These are phyloP conservation scores for Boletus reticuloceps DNA, from an alignment of 768 basidiomycete species.

Conservation along the genomic window DNA sequence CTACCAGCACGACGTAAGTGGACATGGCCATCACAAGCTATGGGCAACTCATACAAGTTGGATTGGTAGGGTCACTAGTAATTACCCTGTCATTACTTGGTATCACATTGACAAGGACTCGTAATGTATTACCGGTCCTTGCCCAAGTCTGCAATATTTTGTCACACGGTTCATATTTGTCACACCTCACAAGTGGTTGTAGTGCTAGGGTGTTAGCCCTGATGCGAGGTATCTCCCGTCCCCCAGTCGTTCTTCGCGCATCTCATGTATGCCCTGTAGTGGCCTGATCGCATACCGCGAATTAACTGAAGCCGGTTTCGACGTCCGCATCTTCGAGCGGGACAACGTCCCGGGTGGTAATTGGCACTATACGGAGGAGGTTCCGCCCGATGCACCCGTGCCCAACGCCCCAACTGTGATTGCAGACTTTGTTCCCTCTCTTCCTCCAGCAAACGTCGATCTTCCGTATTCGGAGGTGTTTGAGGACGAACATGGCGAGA, in stretches of 20 bases:
- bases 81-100: too few relatives aligned
- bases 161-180: too few relatives aligned
- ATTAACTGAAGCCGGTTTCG: not conserved
- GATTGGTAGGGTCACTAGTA: too few relatives aligned
- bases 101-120: too few relatives aligned
- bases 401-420: not conserved
- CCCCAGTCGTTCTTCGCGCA: not conserved
- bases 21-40: too few relatives aligned
- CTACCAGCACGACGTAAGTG: too few relatives aligned
- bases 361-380: slow-evolving; percentile 3
- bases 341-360: not conserved
- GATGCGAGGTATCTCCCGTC: not conserved
- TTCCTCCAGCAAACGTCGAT: not conserved
- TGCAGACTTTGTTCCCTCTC: not conserved
- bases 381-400: not conserved
- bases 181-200: too few relatives aligned
- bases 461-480: not conserved
- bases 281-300: not conserved
- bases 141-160: too few relatives aligned
- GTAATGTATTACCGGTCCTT: too few relatives aligned
- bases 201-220: too few relatives aligned
- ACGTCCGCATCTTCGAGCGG: slow-evolving; percentile 5
- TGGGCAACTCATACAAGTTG: too few relatives aligned
- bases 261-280: not conserved
- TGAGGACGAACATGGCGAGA: not conserved